These are phyloP conservation scores for Papiliotrema flavescens DNA, from an alignment of 1,284 basidiomycete species.

Conservation along the genomic window DNA sequence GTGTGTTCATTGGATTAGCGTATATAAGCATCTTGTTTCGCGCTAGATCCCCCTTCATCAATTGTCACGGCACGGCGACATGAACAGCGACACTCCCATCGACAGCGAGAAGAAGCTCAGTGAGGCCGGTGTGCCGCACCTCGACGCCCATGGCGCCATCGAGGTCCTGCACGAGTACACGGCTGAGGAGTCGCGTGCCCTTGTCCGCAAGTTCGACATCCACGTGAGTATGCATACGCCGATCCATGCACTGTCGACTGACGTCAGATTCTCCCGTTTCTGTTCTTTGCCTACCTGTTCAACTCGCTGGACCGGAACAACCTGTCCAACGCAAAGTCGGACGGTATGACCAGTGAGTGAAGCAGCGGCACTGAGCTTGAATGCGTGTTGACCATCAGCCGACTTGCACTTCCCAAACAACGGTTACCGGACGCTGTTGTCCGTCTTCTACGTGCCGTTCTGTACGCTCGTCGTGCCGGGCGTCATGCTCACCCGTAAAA, in stretches of 20 bases:
- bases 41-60: too few species aligned
- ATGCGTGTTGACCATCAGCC: neutral
- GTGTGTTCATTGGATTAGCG: too few species aligned
- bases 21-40: too few species aligned
- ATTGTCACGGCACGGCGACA: too few species aligned
- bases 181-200: constrained; percentile 9
- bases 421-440: constrained; percentile 22
- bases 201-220: constrained; percentile 21
- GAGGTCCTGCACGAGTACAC: constrained; percentile 12
- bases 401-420: constrained; percentile 26
- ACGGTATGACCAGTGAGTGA: constrained; percentile 23
- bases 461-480: constrained; percentile 16
- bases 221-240: constrained; percentile 3
- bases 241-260: neutral
- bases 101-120: too few species aligned
- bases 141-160: too few species aligned
- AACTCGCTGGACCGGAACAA: constrained; percentile 33
- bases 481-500: constrained; percentile 23
- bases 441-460: constrained; percentile 23
- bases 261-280: constrained; percentile 16
- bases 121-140: too few species aligned
- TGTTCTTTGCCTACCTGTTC: constrained; percentile 26
- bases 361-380: neutral
- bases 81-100: too few species aligned
- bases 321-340: constrained; percentile 33